Base-by-base conservation (phyloP, 148 eudicot species). In the Heliamphora exappendiculata region DNA sequence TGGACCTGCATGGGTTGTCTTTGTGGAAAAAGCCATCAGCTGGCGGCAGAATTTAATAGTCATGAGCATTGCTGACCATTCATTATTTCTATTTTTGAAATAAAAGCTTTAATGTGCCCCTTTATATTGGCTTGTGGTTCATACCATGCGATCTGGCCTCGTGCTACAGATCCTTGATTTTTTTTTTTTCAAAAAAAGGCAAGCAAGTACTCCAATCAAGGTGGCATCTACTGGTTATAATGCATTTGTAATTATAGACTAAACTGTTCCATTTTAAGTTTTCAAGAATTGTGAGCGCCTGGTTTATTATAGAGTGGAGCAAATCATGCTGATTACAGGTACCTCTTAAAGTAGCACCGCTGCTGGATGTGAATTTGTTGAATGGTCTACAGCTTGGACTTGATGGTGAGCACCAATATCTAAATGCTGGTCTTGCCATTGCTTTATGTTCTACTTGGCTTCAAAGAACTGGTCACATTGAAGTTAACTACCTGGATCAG, bases 391-490 rank as follows among this genome's bases (percentile, higher is more conserved):
- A 78, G 74, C 94, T 96, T 66, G 94, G 91, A 83, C 98, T 96
- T 54, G 85, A 84, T 65, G 99, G 99, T 5, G 94, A 91, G 42
- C 99, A 96, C 82, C 99, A 96, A 72, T 90, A 86, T 70, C 44
- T 87, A 64, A 96, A 96, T 84, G 99, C 99, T 76, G 97, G 97
- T 60, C 97, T 96, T 79, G 99, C 99, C 44, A 84, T 96, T 76
- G 87, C 93, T 51, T 78, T 96, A 76, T 91, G 94, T 81, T 88
- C 98, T 80, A 83, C 94, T 67, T 96, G 94, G 91, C 97, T 96
- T 76, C 91, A 91, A 69, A 87, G 82, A 80, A 86, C 91, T 42
- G 98, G 99, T 62, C 91, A 88, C 81, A 68, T 82, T 44, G 88
- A 91, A 75, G 60, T 80, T 70, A 84, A 82, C 70, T 75, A 75